These are phyloP conservation scores for Penicillium sp. DNA, from an alignment of 2,329 filamentous ascomycete species.

Conservation along the genomic window DNA sequence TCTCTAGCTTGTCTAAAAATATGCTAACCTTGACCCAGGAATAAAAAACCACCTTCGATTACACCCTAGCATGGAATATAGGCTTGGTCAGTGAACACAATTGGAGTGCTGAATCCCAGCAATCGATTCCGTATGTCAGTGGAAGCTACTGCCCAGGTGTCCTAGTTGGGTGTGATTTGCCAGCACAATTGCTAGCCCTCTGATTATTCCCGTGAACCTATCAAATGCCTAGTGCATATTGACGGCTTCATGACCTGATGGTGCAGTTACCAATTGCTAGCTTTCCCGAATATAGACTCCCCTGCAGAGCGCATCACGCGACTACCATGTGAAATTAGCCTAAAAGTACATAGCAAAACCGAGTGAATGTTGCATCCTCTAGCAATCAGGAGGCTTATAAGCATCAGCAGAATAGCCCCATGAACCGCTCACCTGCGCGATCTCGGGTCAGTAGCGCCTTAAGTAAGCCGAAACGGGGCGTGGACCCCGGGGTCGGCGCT, in stretches of 20 bases:
- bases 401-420: neutral
- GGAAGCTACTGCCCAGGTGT: neutral
- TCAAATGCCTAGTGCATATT: neutral
- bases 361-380: neutral
- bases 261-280: neutral
- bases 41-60: conserved; percentile 13
- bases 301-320: conserved; percentile 12
- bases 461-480: neutral
- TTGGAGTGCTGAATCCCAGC: neutral
- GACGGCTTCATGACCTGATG: neutral
- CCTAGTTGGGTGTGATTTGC: neutral
- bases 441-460: conserved; percentile 4
- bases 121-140: neutral
- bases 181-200: neutral
- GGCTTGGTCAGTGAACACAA: conserved; percentile 1
- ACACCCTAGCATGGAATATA: conserved; percentile 2
- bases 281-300: neutral
- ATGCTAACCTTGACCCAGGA: conserved; percentile 25
- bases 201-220: neutral
- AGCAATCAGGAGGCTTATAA: neutral
- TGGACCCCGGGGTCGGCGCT: neutral
- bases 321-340: conserved; percentile 11
- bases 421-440: neutral
- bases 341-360: neutral
- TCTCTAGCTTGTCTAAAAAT: neutral